A percentile compares a stretch with the other conserved stretches of the same genome.
Conservation (phyloP, 2,329 filamentous ascomycete genomes). For the Penicillium sp. region DNA sequence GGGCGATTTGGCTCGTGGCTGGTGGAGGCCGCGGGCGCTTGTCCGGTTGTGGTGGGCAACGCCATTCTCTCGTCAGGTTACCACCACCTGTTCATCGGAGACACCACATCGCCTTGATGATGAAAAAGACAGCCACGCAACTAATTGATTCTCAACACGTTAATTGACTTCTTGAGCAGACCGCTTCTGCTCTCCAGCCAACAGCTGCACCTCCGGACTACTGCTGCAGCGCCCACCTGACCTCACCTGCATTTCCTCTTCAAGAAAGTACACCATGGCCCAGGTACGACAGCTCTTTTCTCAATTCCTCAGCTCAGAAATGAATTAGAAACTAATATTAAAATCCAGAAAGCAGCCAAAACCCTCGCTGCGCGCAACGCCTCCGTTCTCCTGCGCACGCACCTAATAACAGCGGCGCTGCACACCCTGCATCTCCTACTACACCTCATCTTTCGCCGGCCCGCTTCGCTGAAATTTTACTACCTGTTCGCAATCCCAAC, state of each 20-base stretch:
- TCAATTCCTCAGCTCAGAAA: neutral
- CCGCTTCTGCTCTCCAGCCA: neutral
- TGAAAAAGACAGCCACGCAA: neutral
- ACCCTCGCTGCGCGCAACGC: constrained; percentile 78
- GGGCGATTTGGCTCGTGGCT: constrained; percentile 25
- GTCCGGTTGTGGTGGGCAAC: constrained; percentile 40
- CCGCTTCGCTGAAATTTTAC: constrained; percentile 69
- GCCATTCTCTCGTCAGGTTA: constrained; percentile 14
- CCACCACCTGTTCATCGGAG: neutral
- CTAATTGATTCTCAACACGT: neutral
- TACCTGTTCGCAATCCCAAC: constrained; percentile 73
- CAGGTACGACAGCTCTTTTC: constrained; percentile 20
- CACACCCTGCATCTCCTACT: constrained; percentile 77
- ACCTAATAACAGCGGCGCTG: constrained; percentile 73
- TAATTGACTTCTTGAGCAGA: neutral
- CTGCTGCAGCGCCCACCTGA: neutral
- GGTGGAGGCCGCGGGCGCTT: constrained; percentile 30
- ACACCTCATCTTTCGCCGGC: constrained; percentile 67
- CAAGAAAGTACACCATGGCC: constrained; percentile 21
- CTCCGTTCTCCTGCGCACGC: constrained; percentile 77
- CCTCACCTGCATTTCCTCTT: neutral
- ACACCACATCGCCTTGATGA: neutral
- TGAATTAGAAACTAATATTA: constrained; percentile 16
- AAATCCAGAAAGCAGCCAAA: constrained; percentile 56
- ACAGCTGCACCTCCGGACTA: constrained; percentile 1